Conservation (phyloP, 805 yeast species). For the Dipodascopsis uninucleata region DNA sequence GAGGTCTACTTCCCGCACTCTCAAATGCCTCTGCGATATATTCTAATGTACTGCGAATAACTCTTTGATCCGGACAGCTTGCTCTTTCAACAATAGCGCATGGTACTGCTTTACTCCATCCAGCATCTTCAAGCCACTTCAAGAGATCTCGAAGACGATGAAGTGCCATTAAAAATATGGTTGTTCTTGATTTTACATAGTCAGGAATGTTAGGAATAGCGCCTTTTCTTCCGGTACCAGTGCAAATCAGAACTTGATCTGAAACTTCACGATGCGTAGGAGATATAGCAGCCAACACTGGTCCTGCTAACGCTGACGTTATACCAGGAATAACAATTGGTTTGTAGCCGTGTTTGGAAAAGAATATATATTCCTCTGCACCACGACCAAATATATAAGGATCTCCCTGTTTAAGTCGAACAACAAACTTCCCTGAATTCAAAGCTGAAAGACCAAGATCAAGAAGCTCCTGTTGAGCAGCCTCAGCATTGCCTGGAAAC, state of each 20-base stretch:
- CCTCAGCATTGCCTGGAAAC: constrained; percentile 95
- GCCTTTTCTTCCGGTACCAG: constrained; percentile 92
- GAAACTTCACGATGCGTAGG: constrained; percentile 90
- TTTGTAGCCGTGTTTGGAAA: constrained; percentile 59
- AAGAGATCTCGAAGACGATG: constrained; percentile 54
- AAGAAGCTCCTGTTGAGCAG: constrained; percentile 81
- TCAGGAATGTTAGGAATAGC: constrained; percentile 74
- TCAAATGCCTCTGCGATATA: constrained; percentile 70
- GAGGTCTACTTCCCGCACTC: constrained; percentile 82
- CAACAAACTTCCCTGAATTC: constrained; percentile 67
- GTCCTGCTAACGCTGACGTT: constrained; percentile 85
- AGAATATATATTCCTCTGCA: constrained; percentile 81
- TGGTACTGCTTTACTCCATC: constrained; percentile 71
- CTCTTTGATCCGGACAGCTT: constrained; percentile 87
- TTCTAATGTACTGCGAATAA: constrained; percentile 67
- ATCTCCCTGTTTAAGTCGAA: constrained; percentile 91
- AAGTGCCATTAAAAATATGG: constrained; percentile 84
- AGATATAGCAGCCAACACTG: constrained; percentile 76
- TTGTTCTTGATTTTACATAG: constrained; percentile 68
- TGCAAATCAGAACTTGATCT: constrained; percentile 87
- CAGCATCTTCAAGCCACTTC: constrained; percentile 45
- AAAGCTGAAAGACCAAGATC: constrained; percentile 66
- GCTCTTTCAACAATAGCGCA: constrained; percentile 88
- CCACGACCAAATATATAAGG: constrained; percentile 97
- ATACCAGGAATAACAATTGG: constrained; percentile 84